These are phyloP conservation scores for Epithemia pelagica DNA, from an alignment of 108 stramenopile genomes.

Conservation along the genomic window DNA sequence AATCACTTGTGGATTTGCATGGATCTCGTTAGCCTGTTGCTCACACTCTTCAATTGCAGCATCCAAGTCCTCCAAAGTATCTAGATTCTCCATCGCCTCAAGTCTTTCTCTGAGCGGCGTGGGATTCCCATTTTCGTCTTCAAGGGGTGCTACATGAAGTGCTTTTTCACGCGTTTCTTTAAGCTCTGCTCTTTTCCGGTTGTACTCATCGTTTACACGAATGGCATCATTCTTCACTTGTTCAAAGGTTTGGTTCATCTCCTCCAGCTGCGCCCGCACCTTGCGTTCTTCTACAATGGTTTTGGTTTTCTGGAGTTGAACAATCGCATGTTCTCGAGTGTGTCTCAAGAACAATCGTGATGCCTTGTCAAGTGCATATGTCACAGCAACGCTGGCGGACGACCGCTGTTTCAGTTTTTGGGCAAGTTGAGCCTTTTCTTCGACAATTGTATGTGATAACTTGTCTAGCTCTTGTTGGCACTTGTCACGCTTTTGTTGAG, in stretches of 20 bases:
- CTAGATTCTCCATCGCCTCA: constrained; percentile 8
- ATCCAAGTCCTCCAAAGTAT: constrained; percentile 33
- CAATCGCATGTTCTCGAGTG: constrained; percentile 31
- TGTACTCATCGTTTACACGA: constrained; percentile 4
- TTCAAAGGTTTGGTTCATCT: constrained; percentile 7
- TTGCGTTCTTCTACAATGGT: background rate
- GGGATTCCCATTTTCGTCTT: constrained; percentile 34
- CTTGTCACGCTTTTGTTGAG: constrained; percentile 48
- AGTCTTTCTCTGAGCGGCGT: constrained; percentile 26
- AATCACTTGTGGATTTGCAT: constrained; percentile 60
- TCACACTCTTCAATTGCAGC: constrained; percentile 57
- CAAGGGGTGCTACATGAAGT: constrained; percentile 28
- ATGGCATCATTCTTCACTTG: constrained; percentile 8
- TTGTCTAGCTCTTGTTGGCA: constrained; percentile 35
- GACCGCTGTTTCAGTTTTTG: constrained; percentile 39
- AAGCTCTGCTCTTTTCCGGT: background rate
- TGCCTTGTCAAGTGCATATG: constrained; percentile 40
- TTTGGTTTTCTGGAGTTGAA: constrained; percentile 45
- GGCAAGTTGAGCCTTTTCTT: constrained; percentile 46
- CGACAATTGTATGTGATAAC: constrained; percentile 28
- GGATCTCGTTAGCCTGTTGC: constrained; percentile 42
- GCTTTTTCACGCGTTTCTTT: constrained; percentile 7
- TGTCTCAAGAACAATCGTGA: constrained; percentile 47
- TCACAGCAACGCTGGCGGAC: constrained; percentile 23
- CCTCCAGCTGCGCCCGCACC: constrained; percentile 5